Conservation (phyloP, 2,329 filamentous ascomycete genomes). For the Aspergillus vadensis region DNA sequence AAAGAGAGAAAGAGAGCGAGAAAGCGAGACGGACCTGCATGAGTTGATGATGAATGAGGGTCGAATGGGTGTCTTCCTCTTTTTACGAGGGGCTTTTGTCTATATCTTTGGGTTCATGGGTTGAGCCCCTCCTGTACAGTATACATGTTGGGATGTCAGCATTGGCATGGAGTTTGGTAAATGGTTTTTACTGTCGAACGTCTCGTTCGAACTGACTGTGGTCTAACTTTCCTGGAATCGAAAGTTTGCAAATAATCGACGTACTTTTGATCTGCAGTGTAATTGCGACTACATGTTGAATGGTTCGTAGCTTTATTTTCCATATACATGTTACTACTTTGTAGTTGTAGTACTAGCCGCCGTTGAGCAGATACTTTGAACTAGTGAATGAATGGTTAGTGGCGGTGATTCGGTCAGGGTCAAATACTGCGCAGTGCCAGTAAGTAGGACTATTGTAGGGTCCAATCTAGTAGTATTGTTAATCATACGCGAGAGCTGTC, state of each 20-base stretch:
- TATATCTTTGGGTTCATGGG: background rate
- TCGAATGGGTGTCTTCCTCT: background rate
- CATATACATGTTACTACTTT: background rate
- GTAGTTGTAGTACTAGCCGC: no score
- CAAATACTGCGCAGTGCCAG: no score
- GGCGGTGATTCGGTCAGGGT: no score
- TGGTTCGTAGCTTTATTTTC: background rate
- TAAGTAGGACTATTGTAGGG: no score
- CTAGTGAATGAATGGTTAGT: no score
- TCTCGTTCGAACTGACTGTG: background rate
- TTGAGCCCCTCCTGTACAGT: slow-evolving; percentile 13
- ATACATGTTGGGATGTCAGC: slow-evolving; percentile 10
- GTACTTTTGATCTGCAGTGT: background rate
- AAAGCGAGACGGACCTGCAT: background rate
- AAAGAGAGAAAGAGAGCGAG: no score
- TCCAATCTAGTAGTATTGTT: no score
- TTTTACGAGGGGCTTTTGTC: background rate
- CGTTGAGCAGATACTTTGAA: no score
- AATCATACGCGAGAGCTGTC: no score
- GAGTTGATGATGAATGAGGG: background rate
- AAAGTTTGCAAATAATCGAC: background rate
- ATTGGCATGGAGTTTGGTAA: slow-evolving; percentile 21
- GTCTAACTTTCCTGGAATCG: background rate
- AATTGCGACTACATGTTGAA: background rate
- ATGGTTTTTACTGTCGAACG: slow-evolving; percentile 2